Evolutionary conservation across 257 asterid species (phyloP).

Genomic region (Ilex aquifolium): DNA sequence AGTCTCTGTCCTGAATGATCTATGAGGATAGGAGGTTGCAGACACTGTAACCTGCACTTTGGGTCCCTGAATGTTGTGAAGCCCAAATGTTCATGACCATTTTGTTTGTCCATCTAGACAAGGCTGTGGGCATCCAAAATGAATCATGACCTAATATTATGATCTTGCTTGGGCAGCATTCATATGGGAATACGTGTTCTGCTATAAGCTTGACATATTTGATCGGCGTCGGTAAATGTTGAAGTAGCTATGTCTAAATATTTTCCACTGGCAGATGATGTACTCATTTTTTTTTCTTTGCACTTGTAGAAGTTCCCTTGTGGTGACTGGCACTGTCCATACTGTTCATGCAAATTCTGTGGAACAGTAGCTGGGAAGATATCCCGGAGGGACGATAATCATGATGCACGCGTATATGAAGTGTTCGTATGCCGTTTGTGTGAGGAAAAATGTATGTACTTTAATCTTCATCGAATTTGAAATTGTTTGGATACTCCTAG

Average conservation of each 20-base stretch:
- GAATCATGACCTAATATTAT: too few species aligned
- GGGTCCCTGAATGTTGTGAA: too few species aligned
- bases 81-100: too few species aligned
- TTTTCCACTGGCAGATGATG: background rate
- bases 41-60: too few species aligned
- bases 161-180: background rate
- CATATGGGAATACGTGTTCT: background rate
- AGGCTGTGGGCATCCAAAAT: too few species aligned
- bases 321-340: slow-evolving; percentile 86
- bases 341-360: slow-evolving; percentile 94
- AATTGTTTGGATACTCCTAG: slow-evolving; percentile 10
- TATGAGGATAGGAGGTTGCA: too few species aligned
- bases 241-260: too few species aligned
- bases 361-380: slow-evolving; percentile 46
- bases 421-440: slow-evolving; percentile 57
- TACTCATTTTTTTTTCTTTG: background rate
- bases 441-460: slow-evolving; percentile 74
- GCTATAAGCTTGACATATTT: background rate
- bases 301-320: slow-evolving; percentile 51
- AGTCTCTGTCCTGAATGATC: too few species aligned
- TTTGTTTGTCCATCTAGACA: too few species aligned
- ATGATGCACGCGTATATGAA: slow-evolving; percentile 26
- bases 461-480: slow-evolving; percentile 8
- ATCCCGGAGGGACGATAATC: slow-evolving; percentile 29
- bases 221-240: too few species aligned